Base-by-base conservation (phyloP, 1,139 yeast species). In the Citeromyces hawaiiensis region DNA sequence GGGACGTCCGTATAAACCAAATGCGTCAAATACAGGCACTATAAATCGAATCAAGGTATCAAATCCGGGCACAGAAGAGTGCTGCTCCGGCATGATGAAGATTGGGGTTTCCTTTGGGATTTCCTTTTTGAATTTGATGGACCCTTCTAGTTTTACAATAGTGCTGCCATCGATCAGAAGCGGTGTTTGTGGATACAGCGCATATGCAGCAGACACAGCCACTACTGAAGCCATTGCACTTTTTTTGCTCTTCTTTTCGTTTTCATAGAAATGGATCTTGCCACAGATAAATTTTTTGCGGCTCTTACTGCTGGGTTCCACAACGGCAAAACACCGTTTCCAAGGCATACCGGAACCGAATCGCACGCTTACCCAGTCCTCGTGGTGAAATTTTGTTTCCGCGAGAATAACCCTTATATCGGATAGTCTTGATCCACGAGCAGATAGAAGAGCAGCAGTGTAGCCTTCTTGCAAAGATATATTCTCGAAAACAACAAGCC, bases 261-360 rank as follows among this genome's bases (percentile, higher is more conserved):
- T 74, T 57, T 81, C 82, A 55, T 68, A 82, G 47, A 81, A 76
- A 27, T 70, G 61, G 14, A 79, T 73, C 45, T 75, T 63, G 31
- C 88, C 80, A 31, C 78, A 66, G 27, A 61, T 51, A 46, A 70
- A 64, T 51, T 63, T 67, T 42, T 55, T 61, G 51, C 57, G 64
- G 48, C 48, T 53, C 53, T 54, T 63, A 57, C 57, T 76, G 59
- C 53, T 62, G 7, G 95, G 96, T 45, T 88, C 86, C 42, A 88
- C 73, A n/a, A 87, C 95, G 1, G 94, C 91, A 65, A 73, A 91
- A 55, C 96, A 88, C 46, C 94, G 70, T 54, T 82, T 83, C 96
- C 97, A 91, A 1, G 96, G 96, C 94, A 86, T 86, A 30, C 98
- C 98, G 14, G 93, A 75, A 13, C 97, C 97, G 57, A 88, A 88